A percentile compares a stretch with the other conserved stretches of the same genome.
Conservation (phyloP, 495 filamentous ascomycete genomes). For the Gamarada debralockiae region DNA sequence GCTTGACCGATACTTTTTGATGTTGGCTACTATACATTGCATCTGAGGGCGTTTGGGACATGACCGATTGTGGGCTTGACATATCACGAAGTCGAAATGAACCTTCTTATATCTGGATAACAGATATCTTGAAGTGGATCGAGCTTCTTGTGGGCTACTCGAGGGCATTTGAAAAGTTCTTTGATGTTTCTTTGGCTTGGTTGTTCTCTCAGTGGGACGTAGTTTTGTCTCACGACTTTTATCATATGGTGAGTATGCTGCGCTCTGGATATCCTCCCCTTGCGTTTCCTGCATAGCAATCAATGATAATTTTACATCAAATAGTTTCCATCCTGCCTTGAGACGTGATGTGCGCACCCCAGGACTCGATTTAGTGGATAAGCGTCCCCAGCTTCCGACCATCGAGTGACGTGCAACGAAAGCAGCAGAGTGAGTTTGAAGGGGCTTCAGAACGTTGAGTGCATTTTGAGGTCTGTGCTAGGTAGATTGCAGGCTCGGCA, state of each 20-base stretch:
- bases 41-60: conserved; percentile 43
- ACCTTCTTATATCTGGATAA: conserved; percentile 34
- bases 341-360: too few relatives aligned
- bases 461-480: too few relatives aligned
- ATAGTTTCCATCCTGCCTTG: too few relatives aligned
- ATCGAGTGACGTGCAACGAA: too few relatives aligned
- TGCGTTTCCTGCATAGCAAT: too few relatives aligned
- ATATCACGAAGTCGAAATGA: conserved; percentile 37
- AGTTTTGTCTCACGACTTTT: conserved; percentile 15
- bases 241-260: conserved; percentile 29
- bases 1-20: conserved; percentile 21
- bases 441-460: too few relatives aligned
- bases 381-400: too few relatives aligned
- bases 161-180: conserved; percentile 24
- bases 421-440: too few relatives aligned
- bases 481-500: too few relatives aligned
- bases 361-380: too few relatives aligned
- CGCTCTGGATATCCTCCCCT: too few relatives aligned
- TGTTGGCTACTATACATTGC: conserved; percentile 4
- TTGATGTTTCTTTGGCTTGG: conserved; percentile 7
- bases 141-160: conserved; percentile 31
- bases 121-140: conserved; percentile 38
- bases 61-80: conserved; percentile 45
- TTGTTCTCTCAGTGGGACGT: conserved; percentile 17
- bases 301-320: too few relatives aligned